Evolutionary conservation across 1,139 yeast genomes (phyloP), one percentile per base, ranked within the genome.

Genomic region (Diutina rugosa): DNA sequence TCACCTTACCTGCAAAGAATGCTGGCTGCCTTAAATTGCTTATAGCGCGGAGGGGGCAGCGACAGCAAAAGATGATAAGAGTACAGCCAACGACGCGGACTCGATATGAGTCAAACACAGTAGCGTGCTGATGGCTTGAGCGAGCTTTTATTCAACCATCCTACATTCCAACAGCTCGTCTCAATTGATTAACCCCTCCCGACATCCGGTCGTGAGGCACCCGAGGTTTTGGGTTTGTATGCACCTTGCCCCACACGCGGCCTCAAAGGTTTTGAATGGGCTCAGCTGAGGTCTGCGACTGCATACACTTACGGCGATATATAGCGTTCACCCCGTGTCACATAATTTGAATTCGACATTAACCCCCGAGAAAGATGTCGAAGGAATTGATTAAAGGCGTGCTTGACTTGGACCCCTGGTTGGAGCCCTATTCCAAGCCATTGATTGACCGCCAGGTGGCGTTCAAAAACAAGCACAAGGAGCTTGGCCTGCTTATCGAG

Each of bases 351-450:
- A 32, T 32, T 32, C 35, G 35, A 32, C 35, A 21, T 32, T 2
- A 32, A 10, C 35, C 35, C 35, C 9, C 10, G 12, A 32, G 12
- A 32, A 32, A 12, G n/a, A 35, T 35, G 41, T 35, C 41, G 41
- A 35, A 35, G 41, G 41, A 56, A 45, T 45, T 60, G 46, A 68
- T 85, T 53, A 73, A 78, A 63, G 87, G 85, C 1, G 86, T 81
- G 26, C 72, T 89, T 48, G 81, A 80, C 51, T 69, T 83, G 51
- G 99, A 93, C 65, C 96, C 97, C 4, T 91, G 93, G 89, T 77
- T 93, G 59, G 84, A 84, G 64, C 97, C 98, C 0, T 85, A 76
- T 68, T 77, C 84, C n/a, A 76, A 74, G 16, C 87, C 81, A 41
- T 67, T 77, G 58, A 63, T 71, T 29, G 63, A 66, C 51, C 73